Evolutionary conservation across 208 protist species (phyloP), one percentile per base, ranked within the genome.

Genomic region (Crithidia thermophila): DNA sequence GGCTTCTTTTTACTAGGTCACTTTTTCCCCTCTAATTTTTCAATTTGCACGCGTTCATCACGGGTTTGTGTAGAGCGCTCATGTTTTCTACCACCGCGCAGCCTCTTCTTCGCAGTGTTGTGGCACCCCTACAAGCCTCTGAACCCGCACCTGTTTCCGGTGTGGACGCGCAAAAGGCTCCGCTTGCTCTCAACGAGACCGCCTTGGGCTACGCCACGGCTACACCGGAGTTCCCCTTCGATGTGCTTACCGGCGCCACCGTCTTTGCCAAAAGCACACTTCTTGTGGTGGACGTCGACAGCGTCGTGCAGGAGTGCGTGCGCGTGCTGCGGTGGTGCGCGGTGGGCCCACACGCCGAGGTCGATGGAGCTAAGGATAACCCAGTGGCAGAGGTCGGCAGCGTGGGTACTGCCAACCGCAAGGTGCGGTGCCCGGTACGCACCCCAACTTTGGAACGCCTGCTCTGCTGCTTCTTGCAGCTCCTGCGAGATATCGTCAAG

Each of bases 251-350:
- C 49, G 20, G 43, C 23, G 50, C 21, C 23, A 25, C 30, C 18
- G 66, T 27, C 4, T 50, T 72, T 7, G 18, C 51, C 25, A 57
- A 72, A 11, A 34, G 31, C 7, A 57, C 47, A 3, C 31, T 51
- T 18, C 34, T 65, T 3, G 42, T 65, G 11, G 21, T 72, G 3
- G 57, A 65, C 47, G 6, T 72, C 20, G 57, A 72, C 55, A 53
- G 40, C 30, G 46, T 65, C 28, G 56, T 72, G 47, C 4, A 33
- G n/a, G 66, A 72, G 36, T 72, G 66, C 50, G 33, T 55, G 31
- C 57, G 56, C 2, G 34, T 72, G 4, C 3, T 63, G 39, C 56
- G 36, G 5, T 49, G 39, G 55, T 64, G 36, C 25, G 57, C 39
- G 16, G n/a, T n/a, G n/a, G n/a, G n/a, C n/a, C n/a, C n/a, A n/a